Conservation (phyloP, 352 stramenopile genomes). For the Phytophthora uliginosa region DNA sequence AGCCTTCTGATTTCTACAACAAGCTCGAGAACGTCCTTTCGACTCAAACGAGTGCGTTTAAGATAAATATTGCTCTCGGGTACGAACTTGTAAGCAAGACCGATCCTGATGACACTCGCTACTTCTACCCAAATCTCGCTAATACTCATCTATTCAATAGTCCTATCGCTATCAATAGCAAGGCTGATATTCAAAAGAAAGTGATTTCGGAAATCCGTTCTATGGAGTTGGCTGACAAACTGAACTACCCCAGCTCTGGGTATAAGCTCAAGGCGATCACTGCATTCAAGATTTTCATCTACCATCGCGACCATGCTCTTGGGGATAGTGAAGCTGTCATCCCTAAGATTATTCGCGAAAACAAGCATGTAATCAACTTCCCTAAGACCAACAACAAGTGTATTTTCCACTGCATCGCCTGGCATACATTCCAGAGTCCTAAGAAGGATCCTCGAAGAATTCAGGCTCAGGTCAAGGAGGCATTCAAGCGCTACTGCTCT, state of each 20-base stretch:
- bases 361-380: constrained; percentile 14
- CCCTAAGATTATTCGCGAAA: constrained; percentile 7
- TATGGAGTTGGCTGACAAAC: constrained; percentile 29
- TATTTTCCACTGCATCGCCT: constrained; percentile 10
- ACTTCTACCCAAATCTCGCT: constrained; percentile 7
- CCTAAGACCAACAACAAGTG: constrained; percentile 22
- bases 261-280: constrained; percentile 26
- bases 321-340: constrained; percentile 18
- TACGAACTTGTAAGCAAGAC: constrained; percentile 16
- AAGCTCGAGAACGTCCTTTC: constrained; percentile 17
- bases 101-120: not conserved
- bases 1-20: constrained; percentile 3
- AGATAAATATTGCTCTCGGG: constrained; percentile 15
- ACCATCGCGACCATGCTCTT: constrained; percentile 24
- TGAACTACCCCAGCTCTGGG: constrained; percentile 22
- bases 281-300: constrained; percentile 28
- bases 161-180: constrained; percentile 27
- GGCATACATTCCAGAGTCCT: not conserved
- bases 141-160: constrained; percentile 17
- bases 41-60: constrained; percentile 7
- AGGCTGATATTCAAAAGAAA: constrained; percentile 18
- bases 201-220: constrained; percentile 19
- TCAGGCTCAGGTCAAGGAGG: not conserved
- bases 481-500: constrained; percentile 3
- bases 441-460: constrained; percentile 1